Conservation (phyloP, 2,329 filamentous ascomycete genomes). For the Clarireedia hainanense region DNA sequence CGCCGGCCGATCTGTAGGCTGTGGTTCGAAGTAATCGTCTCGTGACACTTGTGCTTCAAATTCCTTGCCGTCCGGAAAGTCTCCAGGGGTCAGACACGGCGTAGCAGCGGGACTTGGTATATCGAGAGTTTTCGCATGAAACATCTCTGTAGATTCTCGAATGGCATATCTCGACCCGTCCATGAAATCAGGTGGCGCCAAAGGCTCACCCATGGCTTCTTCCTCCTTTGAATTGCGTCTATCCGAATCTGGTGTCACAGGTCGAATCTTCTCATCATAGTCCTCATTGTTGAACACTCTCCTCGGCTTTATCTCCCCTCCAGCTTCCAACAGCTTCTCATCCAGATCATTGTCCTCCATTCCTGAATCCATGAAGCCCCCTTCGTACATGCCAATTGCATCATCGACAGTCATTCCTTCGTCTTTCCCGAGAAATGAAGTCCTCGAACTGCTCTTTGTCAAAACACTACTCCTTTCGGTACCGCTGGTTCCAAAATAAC, state of each 20-base stretch:
- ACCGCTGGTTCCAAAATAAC: conserved; percentile 49
- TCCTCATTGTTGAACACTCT: background rate
- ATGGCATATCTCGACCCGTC: conserved; percentile 11
- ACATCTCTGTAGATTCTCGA: conserved; percentile 35
- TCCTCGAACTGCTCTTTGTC: conserved; percentile 71
- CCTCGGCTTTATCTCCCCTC: background rate
- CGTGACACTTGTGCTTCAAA: conserved; percentile 9
- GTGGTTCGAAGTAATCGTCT: conserved; percentile 11
- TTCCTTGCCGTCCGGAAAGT: background rate
- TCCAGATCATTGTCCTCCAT: conserved; percentile 32
- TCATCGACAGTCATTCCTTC: conserved; percentile 57
- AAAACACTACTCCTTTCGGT: conserved; percentile 78
- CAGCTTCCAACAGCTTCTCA: conserved; percentile 1
- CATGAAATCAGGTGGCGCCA: conserved; percentile 1
- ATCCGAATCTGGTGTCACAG: conserved; percentile 18
- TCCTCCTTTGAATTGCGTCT: conserved; percentile 15
- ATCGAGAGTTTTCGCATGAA: conserved; percentile 27
- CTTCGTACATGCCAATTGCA: conserved; percentile 64
- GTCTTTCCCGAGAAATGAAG: conserved; percentile 45
- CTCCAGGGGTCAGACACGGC: background rate
- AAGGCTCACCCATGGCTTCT: conserved; percentile 23
- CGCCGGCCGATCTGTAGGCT: conserved; percentile 9
- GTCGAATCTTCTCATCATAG: conserved; percentile 10
- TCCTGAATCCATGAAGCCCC: conserved; percentile 48
- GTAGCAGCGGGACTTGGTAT: conserved; percentile 37